phyloP scores from a whole-genome alignment of 1,284 basidiomycete species.

The Trichosporon faecale region DNA sequence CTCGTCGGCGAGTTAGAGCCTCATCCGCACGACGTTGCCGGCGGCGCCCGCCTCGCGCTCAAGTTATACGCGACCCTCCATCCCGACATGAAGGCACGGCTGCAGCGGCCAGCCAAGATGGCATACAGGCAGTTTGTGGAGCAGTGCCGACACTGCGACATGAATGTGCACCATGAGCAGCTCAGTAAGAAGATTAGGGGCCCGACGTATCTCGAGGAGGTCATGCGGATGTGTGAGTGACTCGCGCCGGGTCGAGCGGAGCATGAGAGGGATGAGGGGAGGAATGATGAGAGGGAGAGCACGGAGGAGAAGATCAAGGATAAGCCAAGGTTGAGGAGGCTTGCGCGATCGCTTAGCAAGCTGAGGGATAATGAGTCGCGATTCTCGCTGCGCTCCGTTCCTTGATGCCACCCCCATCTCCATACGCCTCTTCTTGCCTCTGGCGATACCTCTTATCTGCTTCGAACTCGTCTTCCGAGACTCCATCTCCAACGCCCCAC shows the following conservation, averaged over 20 bases:
- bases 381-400: too few species aligned
- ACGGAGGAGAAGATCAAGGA: neutral
- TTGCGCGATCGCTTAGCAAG: neutral
- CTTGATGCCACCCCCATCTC: too few species aligned
- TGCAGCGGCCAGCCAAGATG: neutral
- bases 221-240: neutral
- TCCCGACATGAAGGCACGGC: neutral
- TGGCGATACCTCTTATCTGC: too few species aligned
- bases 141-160: neutral
- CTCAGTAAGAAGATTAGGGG: neutral
- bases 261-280: too few species aligned
- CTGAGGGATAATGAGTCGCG: neutral
- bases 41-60: neutral
- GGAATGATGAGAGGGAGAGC: neutral
- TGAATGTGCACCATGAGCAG: neutral
- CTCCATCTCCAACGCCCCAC: too few species aligned
- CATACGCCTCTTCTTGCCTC: too few species aligned
- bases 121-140: neutral
- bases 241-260: neutral
- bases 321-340: neutral
- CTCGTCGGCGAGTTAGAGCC: neutral
- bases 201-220: neutral
- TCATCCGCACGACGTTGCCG: neutral
- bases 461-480: too few species aligned
- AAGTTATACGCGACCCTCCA: neutral